Evolutionary conservation across 352 stramenopile species (phyloP), one percentile per base, ranked within the genome.

Genomic region (Phytophthora ohioensis): DNA sequence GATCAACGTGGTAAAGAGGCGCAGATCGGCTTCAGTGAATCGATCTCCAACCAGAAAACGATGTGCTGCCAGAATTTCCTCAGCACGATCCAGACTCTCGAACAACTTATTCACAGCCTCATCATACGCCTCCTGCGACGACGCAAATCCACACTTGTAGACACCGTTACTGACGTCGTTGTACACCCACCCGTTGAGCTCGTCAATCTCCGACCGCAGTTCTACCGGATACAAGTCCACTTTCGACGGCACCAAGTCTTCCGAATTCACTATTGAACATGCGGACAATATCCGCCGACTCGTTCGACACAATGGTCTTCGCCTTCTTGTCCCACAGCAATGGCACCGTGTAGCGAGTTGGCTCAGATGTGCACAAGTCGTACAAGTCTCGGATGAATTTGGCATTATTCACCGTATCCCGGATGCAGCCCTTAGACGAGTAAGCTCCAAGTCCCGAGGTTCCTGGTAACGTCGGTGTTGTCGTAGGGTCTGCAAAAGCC

Each of bases 281-380:
- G 67, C 93, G 83, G 11, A 98, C 91, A 77, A 99, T 98, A 61
- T 99, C 96, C 30, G 88, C 87, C 1, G 90, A 98, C 79, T 99
- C 96, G 69, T 98, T 99, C 76, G 93, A 98, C 11, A 99, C 97
- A 70, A 99, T 98, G 6, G 87, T 97, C 30, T 95, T 76, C 0
- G 78, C 70, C 71, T 98, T 97, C 67, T 95, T 98, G 81, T 99
- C 96, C 81, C 89, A 99, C 10, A 99, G 70, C 0, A 99, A 67
- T 27, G 96, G 97, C 47, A 98, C 95, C 10, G 93, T 94, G 80
- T 96, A 98, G 60, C 98, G 97, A 30, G 83, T 84, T 38, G 67
- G 75, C 8, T 79, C 85, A 15, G 79, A 74, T 35, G 82, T 72
- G 38, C 80, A 80, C 49, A 82, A 68, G 57, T 97, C 86, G 71